A percentile compares a stretch with the other conserved stretches of the same genome.
These are phyloP conservation scores for Hura crepitans DNA, from an alignment of 441 rosid genomes.

Conservation along the genomic window DNA sequence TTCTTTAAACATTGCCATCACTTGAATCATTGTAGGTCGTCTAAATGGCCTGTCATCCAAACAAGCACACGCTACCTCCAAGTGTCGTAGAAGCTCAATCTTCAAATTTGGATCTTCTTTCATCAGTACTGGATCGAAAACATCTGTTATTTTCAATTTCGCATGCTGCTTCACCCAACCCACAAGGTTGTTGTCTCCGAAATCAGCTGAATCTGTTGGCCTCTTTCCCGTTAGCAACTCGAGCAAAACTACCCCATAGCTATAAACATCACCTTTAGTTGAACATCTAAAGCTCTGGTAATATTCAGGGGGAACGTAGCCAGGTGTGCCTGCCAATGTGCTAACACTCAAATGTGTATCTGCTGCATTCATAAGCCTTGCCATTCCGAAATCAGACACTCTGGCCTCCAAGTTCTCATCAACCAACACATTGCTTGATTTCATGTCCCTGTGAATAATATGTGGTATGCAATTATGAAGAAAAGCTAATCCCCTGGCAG, in stretches of 20 bases:
- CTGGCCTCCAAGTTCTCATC: conserved; percentile 83
- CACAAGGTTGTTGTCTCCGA: conserved; percentile 95
- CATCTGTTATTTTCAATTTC: conserved; percentile 57
- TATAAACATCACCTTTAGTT: conserved; percentile 88
- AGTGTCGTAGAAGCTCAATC: conserved; percentile 71
- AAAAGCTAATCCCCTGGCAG: conserved; percentile 87
- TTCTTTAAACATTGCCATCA: conserved; percentile 72
- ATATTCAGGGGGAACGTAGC: conserved; percentile 96
- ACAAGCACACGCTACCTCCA: conserved; percentile 70
- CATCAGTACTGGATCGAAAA: conserved; percentile 65
- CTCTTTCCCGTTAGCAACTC: conserved; percentile 87
- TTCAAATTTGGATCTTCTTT: conserved; percentile 64
- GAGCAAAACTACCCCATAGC: conserved; percentile 81
- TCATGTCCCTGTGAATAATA: conserved; percentile 96
- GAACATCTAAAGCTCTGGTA: conserved; percentile 95
- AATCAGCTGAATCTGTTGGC: conserved; percentile 90
- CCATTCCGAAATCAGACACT: conserved; percentile 98
- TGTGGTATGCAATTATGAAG: conserved; percentile 87
- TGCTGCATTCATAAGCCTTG: conserved; percentile 74
- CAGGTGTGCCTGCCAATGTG: conserved; percentile 95
- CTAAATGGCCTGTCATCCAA: conserved; percentile 63
- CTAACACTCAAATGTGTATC: conserved; percentile 98
- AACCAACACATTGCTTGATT: conserved; percentile 85
- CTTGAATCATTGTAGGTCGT: conserved; percentile 79
- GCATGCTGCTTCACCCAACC: conserved; percentile 98